Conservation (phyloP, 2,329 filamentous ascomycete species). For the Diaporthe sp. region DNA sequence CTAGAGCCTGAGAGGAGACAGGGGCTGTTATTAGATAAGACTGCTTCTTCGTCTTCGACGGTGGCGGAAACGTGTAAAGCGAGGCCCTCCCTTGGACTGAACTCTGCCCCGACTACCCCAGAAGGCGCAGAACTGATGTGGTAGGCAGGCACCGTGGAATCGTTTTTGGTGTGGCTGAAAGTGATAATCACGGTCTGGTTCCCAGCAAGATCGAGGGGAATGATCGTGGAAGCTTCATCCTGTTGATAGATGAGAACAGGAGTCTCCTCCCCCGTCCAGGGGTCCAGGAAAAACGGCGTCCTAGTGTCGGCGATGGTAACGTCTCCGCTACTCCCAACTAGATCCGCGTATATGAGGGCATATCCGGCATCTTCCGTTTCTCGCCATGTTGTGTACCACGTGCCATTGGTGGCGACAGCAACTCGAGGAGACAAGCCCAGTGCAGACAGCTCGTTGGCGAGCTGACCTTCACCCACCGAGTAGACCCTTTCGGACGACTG, state of each 20-base stretch:
- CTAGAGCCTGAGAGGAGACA: not conserved
- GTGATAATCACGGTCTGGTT: not conserved
- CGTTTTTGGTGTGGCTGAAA: not conserved
- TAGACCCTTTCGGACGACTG: not conserved
- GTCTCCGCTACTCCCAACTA: not conserved
- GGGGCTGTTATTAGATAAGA: not conserved
- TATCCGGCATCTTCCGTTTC: not conserved
- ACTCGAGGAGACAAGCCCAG: not conserved
- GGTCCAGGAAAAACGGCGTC: not conserved
- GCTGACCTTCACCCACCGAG: not conserved
- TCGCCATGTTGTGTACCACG: constrained; percentile 1
- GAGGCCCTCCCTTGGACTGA: not conserved
- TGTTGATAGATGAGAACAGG: not conserved
- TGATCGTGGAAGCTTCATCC: not conserved
- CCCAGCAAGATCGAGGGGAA: not conserved
- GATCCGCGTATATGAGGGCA: not conserved
- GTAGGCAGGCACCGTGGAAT: not conserved
- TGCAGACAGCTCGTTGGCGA: not conserved
- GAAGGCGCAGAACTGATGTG: not conserved
- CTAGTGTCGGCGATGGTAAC: not conserved
- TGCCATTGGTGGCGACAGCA: not conserved
- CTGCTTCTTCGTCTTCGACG: not conserved
- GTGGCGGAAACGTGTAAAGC: not conserved
- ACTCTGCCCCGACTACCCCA: not conserved
- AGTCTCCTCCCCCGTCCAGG: not conserved